Evolutionary conservation across 2,329 filamentous ascomycete genomes (phyloP), one percentile per base, ranked within the genome.

Genomic region (Aureobasidium sp.): DNA sequence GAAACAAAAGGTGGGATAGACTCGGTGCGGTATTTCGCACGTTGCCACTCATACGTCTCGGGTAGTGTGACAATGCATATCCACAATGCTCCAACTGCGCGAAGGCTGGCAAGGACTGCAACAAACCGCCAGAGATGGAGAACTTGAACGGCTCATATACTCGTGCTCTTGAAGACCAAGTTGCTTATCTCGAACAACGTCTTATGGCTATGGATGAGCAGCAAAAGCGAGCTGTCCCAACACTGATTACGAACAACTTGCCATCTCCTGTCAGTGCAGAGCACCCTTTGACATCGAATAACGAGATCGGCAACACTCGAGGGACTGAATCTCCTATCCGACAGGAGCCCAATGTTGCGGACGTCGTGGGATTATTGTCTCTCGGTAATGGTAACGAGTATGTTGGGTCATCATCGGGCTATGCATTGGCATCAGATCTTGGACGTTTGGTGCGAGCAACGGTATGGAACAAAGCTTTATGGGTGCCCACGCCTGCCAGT

Each of bases 381-480:
- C 54, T 58, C 18, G 54, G 54, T 3, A 58, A 43, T 31, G 27
- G 36, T 15, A 45, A 29, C 13, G 36, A 42, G 11, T 58, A 58
- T 42, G 31, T 58, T 42, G 54, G 54, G 4, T 58, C 54, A 8
- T 58, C 54, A 9, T 58, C 54, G 6, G 54, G 54, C 54, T 58
- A 58, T 45, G 36, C 54, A 42, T 20, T 58, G 54, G 54, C 54
- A 1, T 43, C 23, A n/a, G 40, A 58, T 29, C 54, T 58, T 15
- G 54, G 54, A 16, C 36, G 40, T 27, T 27, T 58, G 54, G 54
- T 58, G 8, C 54, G 25, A 31, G 54, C 54, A 38, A 58, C 54
- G n/a, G 54, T 58, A 4, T 58, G 54, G 54, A 58, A 58, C 36
- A 58, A 58, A 42, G 54, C 54, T 58, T 20, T 58, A 29, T 58